A percentile compares a stretch with the other conserved stretches of the same genome.
These are phyloP conservation scores for Cercis canadensis DNA, from an alignment of 306 rosid species.

Conservation along the genomic window DNA sequence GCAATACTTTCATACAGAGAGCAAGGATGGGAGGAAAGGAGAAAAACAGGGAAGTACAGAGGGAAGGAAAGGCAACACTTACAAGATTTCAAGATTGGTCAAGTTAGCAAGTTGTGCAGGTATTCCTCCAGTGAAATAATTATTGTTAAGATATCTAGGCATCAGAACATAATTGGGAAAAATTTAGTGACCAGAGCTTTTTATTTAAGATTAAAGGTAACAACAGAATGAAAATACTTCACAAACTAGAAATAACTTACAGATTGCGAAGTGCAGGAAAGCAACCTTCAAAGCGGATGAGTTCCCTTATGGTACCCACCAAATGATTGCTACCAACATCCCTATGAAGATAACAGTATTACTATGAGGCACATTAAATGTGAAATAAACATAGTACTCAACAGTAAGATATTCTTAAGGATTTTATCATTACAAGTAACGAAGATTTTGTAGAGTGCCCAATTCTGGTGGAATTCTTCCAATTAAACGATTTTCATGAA, in stretches of 20 bases:
- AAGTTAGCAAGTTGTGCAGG: conserved; percentile 95
- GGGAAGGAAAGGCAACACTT: conserved; percentile 40
- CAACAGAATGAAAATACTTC: conserved; percentile 12
- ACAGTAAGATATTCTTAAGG: conserved; percentile 8
- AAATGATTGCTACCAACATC: conserved; percentile 97
- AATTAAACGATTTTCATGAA: conserved; percentile 85
- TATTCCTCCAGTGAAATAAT: conserved; percentile 93
- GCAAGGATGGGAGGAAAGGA: background rate
- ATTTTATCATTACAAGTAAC: conserved; percentile 71
- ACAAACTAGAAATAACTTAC: conserved; percentile 54
- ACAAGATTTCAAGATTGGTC: conserved; percentile 93
- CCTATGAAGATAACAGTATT: conserved; percentile 55
- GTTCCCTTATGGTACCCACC: conserved; percentile 98
- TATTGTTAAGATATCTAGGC: conserved; percentile 83
- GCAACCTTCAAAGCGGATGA: conserved; percentile 94
- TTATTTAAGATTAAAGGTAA: conserved; percentile 10
- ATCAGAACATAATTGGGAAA: conserved; percentile 31
- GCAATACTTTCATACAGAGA: background rate
- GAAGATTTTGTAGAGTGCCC: conserved; percentile 91
- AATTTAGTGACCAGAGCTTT: conserved; percentile 14
- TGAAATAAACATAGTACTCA: conserved; percentile 20
- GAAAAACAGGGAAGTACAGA: background rate
- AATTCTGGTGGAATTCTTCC: conserved; percentile 93
- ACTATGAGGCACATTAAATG: conserved; percentile 26
- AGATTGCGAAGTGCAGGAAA: conserved; percentile 93